Evolutionary conservation across 139 green algal genomes (phyloP), one percentile per base, ranked within the genome.

Genomic region (Tetradesmus obliquus): DNA sequence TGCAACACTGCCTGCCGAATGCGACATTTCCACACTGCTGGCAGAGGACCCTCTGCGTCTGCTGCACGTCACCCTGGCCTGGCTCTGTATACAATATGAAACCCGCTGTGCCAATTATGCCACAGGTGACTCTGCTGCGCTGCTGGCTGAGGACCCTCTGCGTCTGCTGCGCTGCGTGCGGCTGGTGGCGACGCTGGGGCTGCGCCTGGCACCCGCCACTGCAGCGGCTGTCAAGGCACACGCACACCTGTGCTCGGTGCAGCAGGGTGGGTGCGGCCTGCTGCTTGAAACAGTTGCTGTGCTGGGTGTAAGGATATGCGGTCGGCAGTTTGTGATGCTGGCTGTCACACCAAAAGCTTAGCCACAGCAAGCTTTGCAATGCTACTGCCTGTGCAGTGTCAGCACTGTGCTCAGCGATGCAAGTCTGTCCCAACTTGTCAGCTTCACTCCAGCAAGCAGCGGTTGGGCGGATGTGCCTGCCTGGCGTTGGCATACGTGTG

Each of bases 141-240:
- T 82, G 3, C 69, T 93, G 32, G 12, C 62, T 54, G 91, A 92
- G 92, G 97, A 99, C 91, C 98, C 98, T 6, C 92, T 99, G 86
- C 94, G 97, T 3, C 97, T 99, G 92, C 92, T 99, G 92, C 92
- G 97, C 3, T 95, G 96, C 2, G 94, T 99, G 76, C 94, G 97
- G 80, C 89, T 95, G 74, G 86, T 79, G 0, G 72, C 80, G 7
- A 55, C 80, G n/a, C 22, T 95, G 76, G 87, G 86, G 1, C 83
- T 95, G 20, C 10, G 2, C 9, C 20, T 93, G 62, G 88, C 92
- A 12, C 55, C 88, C 1, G 71, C 87, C 15, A 94, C 91, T 2
- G 84, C 88, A 15, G 0, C 1, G 3, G 79, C 80, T 5, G 5
- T 92, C 19, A 62, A n/a, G 60, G 8, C 72, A 24, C 57, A 79